Base-by-base conservation (phyloP, 306 rosid species). In the Phaseolus lunatus region DNA sequence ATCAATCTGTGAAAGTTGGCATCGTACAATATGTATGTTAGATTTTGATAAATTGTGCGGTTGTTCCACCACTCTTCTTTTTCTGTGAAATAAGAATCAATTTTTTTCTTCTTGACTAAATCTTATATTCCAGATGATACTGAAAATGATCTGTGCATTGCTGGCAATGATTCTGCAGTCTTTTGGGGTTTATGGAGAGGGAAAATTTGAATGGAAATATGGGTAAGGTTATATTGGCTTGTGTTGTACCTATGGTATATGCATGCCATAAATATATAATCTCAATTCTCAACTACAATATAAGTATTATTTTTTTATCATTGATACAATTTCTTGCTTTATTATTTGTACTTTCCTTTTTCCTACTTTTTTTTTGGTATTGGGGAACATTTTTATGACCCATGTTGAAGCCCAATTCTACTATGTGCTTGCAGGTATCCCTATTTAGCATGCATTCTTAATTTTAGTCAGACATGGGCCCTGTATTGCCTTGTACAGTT, bases 401-500 rank as follows among this genome's bases (percentile, higher is more conserved):
- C 69, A 47, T 58, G 14, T 68, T 84, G 78, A 80, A 64, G 70
- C 72, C 71, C 76, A 48, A 82, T 74, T 53, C 73, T 72, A 75
- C 73, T 49, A 27, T 69, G 84, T 82, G 70, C 76, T 82, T 78
- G 89, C 89, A 96, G 99, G 84, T 96, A 96, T 86, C 99, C 98
- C 26, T 96, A 92, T 85, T 87, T 96, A 90, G 98, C 98, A 16
- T 87, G 90, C 73, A 80, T 92, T 86, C 98, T 96, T 71, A 96
- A 92, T 88, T 96, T 92, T 82, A 96, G 99, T 85, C 99, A 96
- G 87, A 87, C 99, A 12, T 96, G 99, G 98, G 99, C 99, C 65
- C 75, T 96, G 27, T 96, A 96, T 84, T 96, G 98, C 81, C 98
- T 96, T 73, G 96, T 96, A 62, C 99, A 92, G 88, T 91, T 96